Base-by-base conservation (phyloP, 768 basidiomycete genomes). In the Albatrellus ellisii region DNA sequence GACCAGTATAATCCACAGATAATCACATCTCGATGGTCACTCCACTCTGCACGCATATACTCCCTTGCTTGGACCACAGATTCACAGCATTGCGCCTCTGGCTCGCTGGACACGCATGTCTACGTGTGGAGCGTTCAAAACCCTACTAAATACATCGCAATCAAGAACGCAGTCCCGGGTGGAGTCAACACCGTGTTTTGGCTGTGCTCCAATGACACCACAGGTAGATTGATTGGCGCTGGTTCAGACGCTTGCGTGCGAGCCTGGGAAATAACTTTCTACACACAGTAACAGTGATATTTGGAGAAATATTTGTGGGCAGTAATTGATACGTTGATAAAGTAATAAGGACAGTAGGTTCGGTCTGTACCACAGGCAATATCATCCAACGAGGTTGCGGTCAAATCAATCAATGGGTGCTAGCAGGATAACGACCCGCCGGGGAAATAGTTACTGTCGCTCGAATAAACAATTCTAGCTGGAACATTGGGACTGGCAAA, bases 61-160 rank as follows among this genome's bases (percentile, higher is more conserved):
- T 75, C 85, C 8, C 68, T 98, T 14, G 64, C 74, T 1, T 91
- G 84, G 77, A 77, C 83, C 6, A 51, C 73, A 5, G 78, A 85
- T 54, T 77, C 79, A 6, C 68, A 69, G 46, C 77, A 91, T 54
- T 73, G 84, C 47, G 91, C 79, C 9, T 90, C 89, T 4, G 90
- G 82, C 9, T 87, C 89, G 15, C 69, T 94, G n/a, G 94, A 98
- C 57, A 92, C 91, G 24, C 75, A 89, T 50, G 75, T 94, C 4
- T 95, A 90, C 54, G 62, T 97, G 20, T 97, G 86, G 77, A 78
- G 79, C 48, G 75, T 88, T 24, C 63, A 63, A 33, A 72, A 75
- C 54, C 77, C 80, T 7, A 62, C 75, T 58, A 77, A 71, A 59
- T 85, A 83, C 50, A 75, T 90, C 26, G 70, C 78, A 21, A 78